Percentiles rank a stretch among this genome's conserved stretches.
Evolutionary conservation across 108 stramenopile species (phyloP).

Genomic region (Nannochloropsis salina): DNA sequence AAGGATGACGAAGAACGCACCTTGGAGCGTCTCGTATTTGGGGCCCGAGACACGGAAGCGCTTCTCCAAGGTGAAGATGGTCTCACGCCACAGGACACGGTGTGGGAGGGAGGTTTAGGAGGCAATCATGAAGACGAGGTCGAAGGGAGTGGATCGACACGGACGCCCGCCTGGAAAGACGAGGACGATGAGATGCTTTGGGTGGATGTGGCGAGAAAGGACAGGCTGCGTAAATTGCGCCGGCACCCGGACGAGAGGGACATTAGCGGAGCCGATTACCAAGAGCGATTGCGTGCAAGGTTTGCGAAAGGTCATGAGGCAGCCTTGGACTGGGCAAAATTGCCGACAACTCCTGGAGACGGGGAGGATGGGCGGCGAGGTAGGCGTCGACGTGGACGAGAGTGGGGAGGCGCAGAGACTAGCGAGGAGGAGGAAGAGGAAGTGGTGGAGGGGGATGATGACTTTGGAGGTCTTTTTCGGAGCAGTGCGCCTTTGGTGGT

Average conservation of each 20-base stretch:
- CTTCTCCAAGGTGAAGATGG: not conserved
- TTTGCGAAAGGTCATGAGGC: not conserved
- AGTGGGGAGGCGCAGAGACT: not conserved
- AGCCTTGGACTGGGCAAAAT: not conserved
- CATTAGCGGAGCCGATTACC: not conserved
- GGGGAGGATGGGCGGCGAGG: not conserved
- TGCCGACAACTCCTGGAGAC: not conserved
- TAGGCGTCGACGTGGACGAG: not conserved
- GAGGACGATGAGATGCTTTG: not conserved
- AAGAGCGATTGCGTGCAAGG: not conserved
- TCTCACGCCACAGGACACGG: not conserved
- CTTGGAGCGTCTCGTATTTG: not conserved
- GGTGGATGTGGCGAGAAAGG: not conserved
- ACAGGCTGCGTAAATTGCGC: not conserved
- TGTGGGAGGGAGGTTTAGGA: not conserved
- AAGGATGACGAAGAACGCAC: not conserved
- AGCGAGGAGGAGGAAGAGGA: conserved; percentile 42
- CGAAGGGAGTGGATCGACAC: not conserved
- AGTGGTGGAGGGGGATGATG: conserved; percentile 33
- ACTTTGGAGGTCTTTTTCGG: conserved; percentile 43
- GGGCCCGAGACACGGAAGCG: not conserved
- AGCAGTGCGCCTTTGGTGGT: conserved; percentile 23
- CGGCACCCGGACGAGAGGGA: not conserved
- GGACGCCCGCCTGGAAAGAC: not conserved
- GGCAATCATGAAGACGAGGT: not conserved